Conservation (phyloP, 2,329 filamentous ascomycete genomes). For the Arthrobotrys musiformis region DNA sequence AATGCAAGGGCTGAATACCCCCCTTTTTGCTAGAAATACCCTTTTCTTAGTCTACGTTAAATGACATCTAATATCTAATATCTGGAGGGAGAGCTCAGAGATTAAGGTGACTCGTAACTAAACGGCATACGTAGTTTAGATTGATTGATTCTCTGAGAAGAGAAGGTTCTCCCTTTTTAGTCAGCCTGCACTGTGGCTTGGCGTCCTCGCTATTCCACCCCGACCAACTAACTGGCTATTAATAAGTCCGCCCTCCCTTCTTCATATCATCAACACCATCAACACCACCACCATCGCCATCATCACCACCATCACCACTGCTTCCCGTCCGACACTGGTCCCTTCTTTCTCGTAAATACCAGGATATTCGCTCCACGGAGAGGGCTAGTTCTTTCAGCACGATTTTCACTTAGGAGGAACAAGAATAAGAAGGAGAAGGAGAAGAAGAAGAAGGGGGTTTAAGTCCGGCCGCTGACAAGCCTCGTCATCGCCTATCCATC, state of each 20-base stretch:
- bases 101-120: no score
- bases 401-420: no score
- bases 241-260: no score
- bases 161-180: slow-evolving; percentile 27
- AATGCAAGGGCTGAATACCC: slow-evolving; percentile 1
- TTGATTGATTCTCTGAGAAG: not conserved
- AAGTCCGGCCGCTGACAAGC: not conserved
- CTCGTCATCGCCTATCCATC: not conserved
- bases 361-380: not conserved
- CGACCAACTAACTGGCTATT: no score
- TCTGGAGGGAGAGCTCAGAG: not conserved
- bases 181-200: slow-evolving; percentile 20
- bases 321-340: not conserved
- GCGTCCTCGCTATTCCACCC: no score
- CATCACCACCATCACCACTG: not conserved
- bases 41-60: no score
- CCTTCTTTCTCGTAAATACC: not conserved
- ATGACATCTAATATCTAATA: no score
- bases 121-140: slow-evolving; percentile 1
- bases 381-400: not conserved
- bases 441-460: not conserved
- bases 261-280: not conserved
- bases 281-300: not conserved
- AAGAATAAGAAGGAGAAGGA: not conserved
- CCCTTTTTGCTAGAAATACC: no score